Conservation (phyloP, 2,329 filamentous ascomycete genomes). For the Mycosphaerella sp. region DNA sequence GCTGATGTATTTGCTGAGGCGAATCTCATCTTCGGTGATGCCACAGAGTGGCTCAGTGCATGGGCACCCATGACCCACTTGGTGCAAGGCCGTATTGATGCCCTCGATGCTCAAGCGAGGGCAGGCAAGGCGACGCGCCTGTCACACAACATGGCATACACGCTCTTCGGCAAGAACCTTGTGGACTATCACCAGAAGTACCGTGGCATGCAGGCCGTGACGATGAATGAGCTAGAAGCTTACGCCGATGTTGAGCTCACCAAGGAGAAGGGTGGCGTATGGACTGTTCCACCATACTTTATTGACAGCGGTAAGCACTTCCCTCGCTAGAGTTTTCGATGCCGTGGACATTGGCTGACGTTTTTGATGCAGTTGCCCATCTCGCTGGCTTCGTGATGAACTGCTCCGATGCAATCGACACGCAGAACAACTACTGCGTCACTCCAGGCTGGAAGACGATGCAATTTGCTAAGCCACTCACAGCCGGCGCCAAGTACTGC, state of each 20-base stretch:
- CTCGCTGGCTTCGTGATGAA: constrained; percentile 27
- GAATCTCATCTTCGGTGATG: constrained; percentile 22
- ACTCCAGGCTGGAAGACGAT: constrained; percentile 33
- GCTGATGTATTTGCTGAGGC: constrained; percentile 23
- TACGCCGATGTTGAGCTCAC: constrained; percentile 21
- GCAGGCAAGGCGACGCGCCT: constrained; percentile 28
- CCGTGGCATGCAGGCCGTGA: constrained; percentile 15
- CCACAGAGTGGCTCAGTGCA: constrained; percentile 24
- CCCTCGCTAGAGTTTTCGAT: neutral
- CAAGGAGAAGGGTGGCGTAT: constrained; percentile 13
- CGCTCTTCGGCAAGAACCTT: constrained; percentile 14
- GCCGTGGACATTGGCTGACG: constrained; percentile 14
- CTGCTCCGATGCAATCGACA: constrained; percentile 35
- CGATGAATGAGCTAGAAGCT: constrained; percentile 35
- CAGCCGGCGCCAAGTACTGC: constrained; percentile 30
- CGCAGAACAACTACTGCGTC: constrained; percentile 32
- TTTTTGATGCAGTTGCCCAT: constrained; percentile 32
- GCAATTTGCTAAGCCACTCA: constrained; percentile 29
- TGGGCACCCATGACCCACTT: constrained; percentile 29
- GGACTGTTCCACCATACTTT: constrained; percentile 25
- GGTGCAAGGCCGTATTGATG: constrained; percentile 27
- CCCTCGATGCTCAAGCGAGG: constrained; percentile 24
- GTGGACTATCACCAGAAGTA: constrained; percentile 17
- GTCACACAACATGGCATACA: constrained; percentile 32
- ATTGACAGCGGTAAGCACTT: constrained; percentile 31